These are phyloP conservation scores for Cryptosporidium tyzzeri DNA, from an alignment of 169 alveolate genomes.

Conservation along the genomic window DNA sequence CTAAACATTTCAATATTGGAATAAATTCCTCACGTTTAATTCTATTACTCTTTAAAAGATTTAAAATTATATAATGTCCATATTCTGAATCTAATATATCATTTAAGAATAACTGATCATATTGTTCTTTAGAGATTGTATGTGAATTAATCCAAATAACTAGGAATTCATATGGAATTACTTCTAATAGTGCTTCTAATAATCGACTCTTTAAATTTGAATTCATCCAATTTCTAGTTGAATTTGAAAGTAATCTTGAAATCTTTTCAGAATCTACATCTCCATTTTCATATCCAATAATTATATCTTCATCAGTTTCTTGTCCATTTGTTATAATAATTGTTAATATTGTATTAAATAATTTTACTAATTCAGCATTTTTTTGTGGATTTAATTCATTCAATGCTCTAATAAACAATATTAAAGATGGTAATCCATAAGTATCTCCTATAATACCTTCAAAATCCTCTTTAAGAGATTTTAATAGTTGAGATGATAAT, in stretches of 20 bases:
- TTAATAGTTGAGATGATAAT: conserved; percentile 20
- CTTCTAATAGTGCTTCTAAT: conserved; percentile 29
- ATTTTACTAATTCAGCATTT: not conserved
- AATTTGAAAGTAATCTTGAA: conserved; percentile 33
- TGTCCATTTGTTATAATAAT: conserved; percentile 48
- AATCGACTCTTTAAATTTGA: conserved; percentile 38
- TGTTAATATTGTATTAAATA: conserved; percentile 18
- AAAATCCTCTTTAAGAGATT: conserved; percentile 19
- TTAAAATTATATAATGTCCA: conserved; percentile 49
- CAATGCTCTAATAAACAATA: conserved; percentile 8
- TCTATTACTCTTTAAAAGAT: conserved; percentile 33
- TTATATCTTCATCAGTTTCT: conserved; percentile 32
- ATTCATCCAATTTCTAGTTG: conserved; percentile 32
- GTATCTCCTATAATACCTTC: conserved; percentile 65
- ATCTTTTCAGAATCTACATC: conserved; percentile 28
- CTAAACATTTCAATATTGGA: conserved; percentile 25
- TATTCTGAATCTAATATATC: conserved; percentile 34
- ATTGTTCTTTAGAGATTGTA: not conserved
- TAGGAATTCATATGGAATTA: conserved; percentile 31
- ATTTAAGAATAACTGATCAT: not conserved
- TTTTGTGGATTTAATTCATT: not conserved
- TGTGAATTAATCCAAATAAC: conserved; percentile 40
- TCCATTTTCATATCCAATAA: conserved; percentile 4
- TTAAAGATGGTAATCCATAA: conserved; percentile 53
- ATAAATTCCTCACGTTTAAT: conserved; percentile 40